phyloP scores from a whole-genome alignment of 306 rosid genomes.

The Argentina anserina region DNA sequence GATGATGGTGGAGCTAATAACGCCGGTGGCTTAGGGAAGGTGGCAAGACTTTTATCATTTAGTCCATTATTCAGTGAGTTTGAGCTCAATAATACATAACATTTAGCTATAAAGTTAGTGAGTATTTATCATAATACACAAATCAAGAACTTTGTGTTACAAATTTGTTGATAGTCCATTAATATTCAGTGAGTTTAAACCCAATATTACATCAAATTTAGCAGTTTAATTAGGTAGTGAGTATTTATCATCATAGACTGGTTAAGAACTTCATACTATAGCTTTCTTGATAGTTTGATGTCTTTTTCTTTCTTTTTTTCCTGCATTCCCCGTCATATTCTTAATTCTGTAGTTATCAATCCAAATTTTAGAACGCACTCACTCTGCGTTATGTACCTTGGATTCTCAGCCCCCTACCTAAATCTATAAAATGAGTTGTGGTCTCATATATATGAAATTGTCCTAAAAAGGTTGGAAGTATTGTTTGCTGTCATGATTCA shows the following conservation, averaged over 20 bases:
- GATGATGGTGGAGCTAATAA: constrained; percentile 33
- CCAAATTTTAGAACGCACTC: background rate
- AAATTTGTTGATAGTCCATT: too few species aligned
- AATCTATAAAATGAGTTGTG: background rate
- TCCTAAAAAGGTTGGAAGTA: too few species aligned
- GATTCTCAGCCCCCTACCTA: background rate
- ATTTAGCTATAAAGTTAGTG: background rate
- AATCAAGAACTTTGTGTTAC: background rate
- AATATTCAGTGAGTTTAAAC: too few species aligned
- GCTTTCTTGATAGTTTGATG: constrained; percentile 1
- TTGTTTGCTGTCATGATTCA: too few species aligned
- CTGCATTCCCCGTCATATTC: background rate
- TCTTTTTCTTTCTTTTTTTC: too few species aligned
- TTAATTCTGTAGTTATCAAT: background rate
- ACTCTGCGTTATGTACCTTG: background rate
- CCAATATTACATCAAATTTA: too few species aligned
- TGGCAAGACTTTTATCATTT: constrained; percentile 32
- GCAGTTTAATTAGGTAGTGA: too few species aligned
- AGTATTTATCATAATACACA: background rate
- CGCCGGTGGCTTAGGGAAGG: constrained; percentile 36
- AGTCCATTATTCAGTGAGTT: constrained; percentile 28
- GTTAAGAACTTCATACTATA: too few species aligned
- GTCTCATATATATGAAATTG: background rate
- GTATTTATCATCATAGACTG: too few species aligned
- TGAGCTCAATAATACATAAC: background rate